Conservation (phyloP, 257 asterid genomes). For the Solanum pinnatisectum region DNA sequence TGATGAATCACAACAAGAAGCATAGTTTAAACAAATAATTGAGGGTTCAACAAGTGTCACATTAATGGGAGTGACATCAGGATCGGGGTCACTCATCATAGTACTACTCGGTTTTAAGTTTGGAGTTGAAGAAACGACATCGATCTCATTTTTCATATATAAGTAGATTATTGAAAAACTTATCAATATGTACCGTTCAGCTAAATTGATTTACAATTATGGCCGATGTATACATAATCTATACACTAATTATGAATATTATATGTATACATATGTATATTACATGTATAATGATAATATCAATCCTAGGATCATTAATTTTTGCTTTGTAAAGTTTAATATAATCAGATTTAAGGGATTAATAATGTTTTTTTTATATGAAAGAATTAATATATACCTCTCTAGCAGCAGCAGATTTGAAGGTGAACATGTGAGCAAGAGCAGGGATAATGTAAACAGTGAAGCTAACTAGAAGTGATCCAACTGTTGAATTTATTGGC, state of each 20-base stretch:
- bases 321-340: too few relatives aligned
- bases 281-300: too few relatives aligned
- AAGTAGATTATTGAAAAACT: neutral
- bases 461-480: conserved; percentile 32
- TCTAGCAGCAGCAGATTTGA: conserved; percentile 21
- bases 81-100: neutral
- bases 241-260: neutral
- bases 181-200: neutral
- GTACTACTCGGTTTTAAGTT: neutral
- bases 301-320: too few relatives aligned
- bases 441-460: conserved; percentile 36
- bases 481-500: conserved; percentile 35
- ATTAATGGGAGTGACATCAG: neutral
- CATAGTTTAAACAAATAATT: neutral
- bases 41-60: neutral
- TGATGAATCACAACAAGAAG: neutral
- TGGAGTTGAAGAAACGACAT: neutral
- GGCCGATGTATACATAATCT: neutral
- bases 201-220: neutral
- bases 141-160: neutral
- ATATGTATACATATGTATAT: too few relatives aligned
- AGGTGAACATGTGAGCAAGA: conserved; percentile 38
- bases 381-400: conserved; percentile 9
- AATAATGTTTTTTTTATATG: too few relatives aligned
- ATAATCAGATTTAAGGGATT: too few relatives aligned